Evolutionary conservation across 164 flowering plant genomes (phyloP).

Genomic region (Aristolochia californica): DNA sequence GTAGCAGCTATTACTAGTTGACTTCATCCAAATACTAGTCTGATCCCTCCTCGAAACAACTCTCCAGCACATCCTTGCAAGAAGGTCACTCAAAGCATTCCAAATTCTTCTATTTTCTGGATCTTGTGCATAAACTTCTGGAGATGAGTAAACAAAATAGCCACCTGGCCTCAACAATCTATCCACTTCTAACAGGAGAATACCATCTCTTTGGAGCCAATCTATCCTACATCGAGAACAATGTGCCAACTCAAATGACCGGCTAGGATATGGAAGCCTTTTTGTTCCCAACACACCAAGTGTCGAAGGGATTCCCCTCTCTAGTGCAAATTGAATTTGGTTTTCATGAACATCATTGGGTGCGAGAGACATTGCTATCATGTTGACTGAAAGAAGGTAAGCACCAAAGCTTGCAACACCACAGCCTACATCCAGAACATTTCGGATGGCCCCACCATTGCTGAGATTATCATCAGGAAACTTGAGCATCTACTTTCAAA

Average conservation of each 20-base stretch:
- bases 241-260: slow-evolving; percentile 71
- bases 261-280: slow-evolving; percentile 74
- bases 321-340: slow-evolving; percentile 74
- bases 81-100: slow-evolving; percentile 53
- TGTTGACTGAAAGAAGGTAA: slow-evolving; percentile 47
- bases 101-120: slow-evolving; percentile 50
- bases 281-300: slow-evolving; percentile 69
- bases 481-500: slow-evolving; percentile 56
- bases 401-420: slow-evolving; percentile 91
- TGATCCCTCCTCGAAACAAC: slow-evolving; percentile 61
- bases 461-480: slow-evolving; percentile 56
- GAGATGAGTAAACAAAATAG: slow-evolving; percentile 76
- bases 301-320: slow-evolving; percentile 68
- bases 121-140: slow-evolving; percentile 78
- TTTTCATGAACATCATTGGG: slow-evolving; percentile 79
- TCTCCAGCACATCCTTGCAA: slow-evolving; percentile 79
- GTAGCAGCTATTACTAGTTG: slow-evolving; percentile 60
- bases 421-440: slow-evolving; percentile 75
- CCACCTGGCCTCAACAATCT: slow-evolving; percentile 76
- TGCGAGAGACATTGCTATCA: slow-evolving; percentile 69
- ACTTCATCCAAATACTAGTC: slow-evolving; percentile 76
- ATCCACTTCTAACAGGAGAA: slow-evolving; percentile 62
- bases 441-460: slow-evolving; percentile 61
- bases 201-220: slow-evolving; percentile 81
- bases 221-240: slow-evolving; percentile 79